Conservation (phyloP, 2,329 filamentous ascomycete species). For the Clathrospora elynae region DNA sequence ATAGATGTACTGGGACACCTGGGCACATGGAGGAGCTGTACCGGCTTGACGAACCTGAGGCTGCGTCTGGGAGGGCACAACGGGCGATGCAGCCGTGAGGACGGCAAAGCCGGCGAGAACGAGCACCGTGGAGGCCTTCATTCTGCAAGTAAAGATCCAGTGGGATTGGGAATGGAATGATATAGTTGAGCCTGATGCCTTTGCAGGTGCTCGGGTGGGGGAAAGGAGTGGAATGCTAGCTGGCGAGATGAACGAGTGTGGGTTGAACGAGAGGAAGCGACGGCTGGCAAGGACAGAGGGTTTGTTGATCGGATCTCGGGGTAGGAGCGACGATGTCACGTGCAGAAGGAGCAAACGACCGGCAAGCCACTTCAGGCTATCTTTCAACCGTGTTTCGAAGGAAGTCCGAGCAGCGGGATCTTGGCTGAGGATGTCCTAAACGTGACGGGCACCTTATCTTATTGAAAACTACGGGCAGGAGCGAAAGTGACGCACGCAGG, state of each 20-base stretch:
- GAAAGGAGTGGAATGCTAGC: too few species aligned
- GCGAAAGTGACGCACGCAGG: constrained; percentile 31
- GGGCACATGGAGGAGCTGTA: constrained; percentile 38
- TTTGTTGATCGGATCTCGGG: too few species aligned
- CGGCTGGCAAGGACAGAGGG: too few species aligned
- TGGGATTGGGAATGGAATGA: too few species aligned
- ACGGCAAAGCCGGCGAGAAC: constrained; percentile 30
- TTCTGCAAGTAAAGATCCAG: too few species aligned
- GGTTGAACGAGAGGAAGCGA: too few species aligned
- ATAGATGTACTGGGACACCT: constrained; percentile 41
- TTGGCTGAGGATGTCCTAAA: too few species aligned
- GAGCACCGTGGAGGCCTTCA: constrained; percentile 30
- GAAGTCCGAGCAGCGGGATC: constrained; percentile 4
- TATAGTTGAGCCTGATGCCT: not conserved
- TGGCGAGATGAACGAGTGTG: too few species aligned
- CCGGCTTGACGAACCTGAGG: constrained; percentile 28
- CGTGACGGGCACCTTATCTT: constrained; percentile 19
- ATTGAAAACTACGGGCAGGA: constrained; percentile 16
- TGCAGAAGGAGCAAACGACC: constrained; percentile 3
- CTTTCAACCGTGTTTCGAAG: constrained; percentile 9
- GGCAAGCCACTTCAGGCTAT: not conserved
- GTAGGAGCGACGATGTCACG: too few species aligned
- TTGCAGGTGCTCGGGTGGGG: too few species aligned
- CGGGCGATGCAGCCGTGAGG: constrained; percentile 33
- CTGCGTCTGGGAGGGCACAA: constrained; percentile 22